Evolutionary conservation across 1,139 yeast species (phyloP), one percentile per base, ranked within the genome.

Genomic region (Martiniozyma asiatica): DNA sequence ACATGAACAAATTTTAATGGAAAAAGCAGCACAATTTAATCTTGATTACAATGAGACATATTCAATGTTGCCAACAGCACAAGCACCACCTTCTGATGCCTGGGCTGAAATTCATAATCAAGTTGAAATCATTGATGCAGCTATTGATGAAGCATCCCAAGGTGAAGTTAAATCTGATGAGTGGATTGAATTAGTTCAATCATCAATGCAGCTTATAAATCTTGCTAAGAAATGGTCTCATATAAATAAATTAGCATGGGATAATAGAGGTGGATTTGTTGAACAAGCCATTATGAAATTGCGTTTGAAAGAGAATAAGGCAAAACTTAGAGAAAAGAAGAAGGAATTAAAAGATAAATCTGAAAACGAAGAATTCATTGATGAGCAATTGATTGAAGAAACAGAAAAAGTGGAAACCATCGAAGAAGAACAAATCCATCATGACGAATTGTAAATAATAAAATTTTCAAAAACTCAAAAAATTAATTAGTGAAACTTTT

Each of bases 1-100:
- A 26, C 9, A 14, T 29, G 33, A 8, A 11, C 26, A 10, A 20
- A 30, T 11, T 30, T 26, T 16, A 20, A 19, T 5, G 11, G 9
- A n/a, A 16, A 23, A 8, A 12, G 12, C 3, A 16, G 22, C 3
- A 30, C 18, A 15, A 9, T 29, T n/a, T 25, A 27, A 5, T 14
- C 13, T 12, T 20, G n/a, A n/a, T n/a, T n/a, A n/a, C n/a, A n/a
- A n/a, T n/a, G n/a, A n/a, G n/a, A n/a, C n/a, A n/a, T n/a, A n/a
- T n/a, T n/a, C n/a, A n/a, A n/a, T n/a, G 21, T 9, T 19, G n/a
- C 1, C 36, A 63, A 8, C 23, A 21, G 14, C 9, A 6, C 23
- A n/a, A 6, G 6, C 4, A 12, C 14, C n/a, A n/a, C n/a, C 30
- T 14, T 6, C 14, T 4, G 25, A 21, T 17, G 28, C 32, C 16